phyloP scores from a whole-genome alignment of 164 flowering plant species.

The Vitis rotundifolia region DNA sequence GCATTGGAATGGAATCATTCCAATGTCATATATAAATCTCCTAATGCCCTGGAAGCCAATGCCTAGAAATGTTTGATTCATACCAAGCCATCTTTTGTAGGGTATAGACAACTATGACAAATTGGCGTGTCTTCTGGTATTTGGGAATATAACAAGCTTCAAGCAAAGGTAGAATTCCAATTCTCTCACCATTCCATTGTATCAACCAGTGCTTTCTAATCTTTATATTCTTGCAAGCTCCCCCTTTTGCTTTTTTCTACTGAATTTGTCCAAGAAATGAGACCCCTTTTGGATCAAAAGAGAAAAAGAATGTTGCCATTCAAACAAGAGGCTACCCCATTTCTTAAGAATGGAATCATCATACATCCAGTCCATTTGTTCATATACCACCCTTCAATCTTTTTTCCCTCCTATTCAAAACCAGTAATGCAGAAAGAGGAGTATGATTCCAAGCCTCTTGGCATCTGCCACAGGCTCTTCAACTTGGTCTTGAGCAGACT shows the following conservation, averaged over 20 bases:
- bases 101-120: too few species aligned
- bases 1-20: too few species aligned
- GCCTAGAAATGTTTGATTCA: too few species aligned
- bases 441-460: slow-evolving; percentile 16
- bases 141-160: slow-evolving; percentile 12
- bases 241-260: slow-evolving; percentile 7
- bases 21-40: too few species aligned
- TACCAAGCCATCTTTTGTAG: too few species aligned
- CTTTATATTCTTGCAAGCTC: neutral
- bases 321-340: slow-evolving; percentile 13
- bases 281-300: neutral
- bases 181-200: slow-evolving; percentile 1
- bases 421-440: slow-evolving; percentile 20
- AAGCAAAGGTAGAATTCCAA: slow-evolving; percentile 27
- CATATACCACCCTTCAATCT: neutral
- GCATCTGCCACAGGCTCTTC: slow-evolving; percentile 42
- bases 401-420: neutral
- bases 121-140: too few species aligned
- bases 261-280: neutral
- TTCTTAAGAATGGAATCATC: slow-evolving; percentile 24
- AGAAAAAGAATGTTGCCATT: slow-evolving; percentile 5
- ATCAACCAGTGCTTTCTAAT: slow-evolving; percentile 5
- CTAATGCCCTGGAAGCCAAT: too few species aligned
- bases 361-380: neutral
- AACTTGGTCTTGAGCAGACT: slow-evolving; percentile 29